These are phyloP conservation scores for Boletus vinaceobasis DNA, from an alignment of 768 basidiomycete genomes.

Conservation along the genomic window DNA sequence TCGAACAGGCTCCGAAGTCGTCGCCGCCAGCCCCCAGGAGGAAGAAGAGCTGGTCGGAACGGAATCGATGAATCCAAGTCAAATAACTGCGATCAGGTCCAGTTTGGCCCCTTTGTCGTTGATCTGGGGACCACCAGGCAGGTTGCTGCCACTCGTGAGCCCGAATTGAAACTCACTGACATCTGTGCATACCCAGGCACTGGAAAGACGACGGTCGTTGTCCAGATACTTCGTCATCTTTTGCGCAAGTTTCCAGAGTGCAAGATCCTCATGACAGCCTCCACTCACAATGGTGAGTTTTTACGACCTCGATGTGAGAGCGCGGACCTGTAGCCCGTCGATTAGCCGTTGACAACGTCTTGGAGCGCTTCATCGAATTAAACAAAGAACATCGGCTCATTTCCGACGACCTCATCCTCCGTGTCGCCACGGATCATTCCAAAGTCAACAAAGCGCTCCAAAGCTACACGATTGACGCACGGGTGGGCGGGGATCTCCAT, in stretches of 20 bases:
- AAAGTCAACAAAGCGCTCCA: slow-evolving; percentile 51
- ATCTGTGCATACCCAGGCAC: slow-evolving; percentile 42
- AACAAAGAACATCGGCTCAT: slow-evolving; percentile 47
- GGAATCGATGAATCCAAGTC: slow-evolving; percentile 50
- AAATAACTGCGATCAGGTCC: slow-evolving; percentile 47
- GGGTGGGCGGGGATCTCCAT: slow-evolving; percentile 55
- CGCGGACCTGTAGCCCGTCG: background rate
- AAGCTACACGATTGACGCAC: slow-evolving; percentile 59
- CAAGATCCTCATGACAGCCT: slow-evolving; percentile 68
- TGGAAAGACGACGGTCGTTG: slow-evolving; percentile 68
- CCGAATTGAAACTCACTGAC: background rate
- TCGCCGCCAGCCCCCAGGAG: background rate
- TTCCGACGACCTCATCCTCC: slow-evolving; percentile 54
- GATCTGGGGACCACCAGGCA: slow-evolving; percentile 72
- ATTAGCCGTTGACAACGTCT: slow-evolving; percentile 67
- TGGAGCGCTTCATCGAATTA: slow-evolving; percentile 55
- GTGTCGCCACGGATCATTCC: slow-evolving; percentile 63
- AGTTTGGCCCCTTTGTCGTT: slow-evolving; percentile 46
- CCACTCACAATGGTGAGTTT: slow-evolving; percentile 59
- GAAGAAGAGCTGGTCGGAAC: slow-evolving; percentile 14
- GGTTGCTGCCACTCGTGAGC: background rate
- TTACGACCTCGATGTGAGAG: background rate
- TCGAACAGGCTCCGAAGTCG: slow-evolving; percentile 18
- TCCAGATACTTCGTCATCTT: slow-evolving; percentile 52
- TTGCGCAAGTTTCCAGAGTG: slow-evolving; percentile 30